These are phyloP conservation scores for Pezicula carpinea DNA, from an alignment of 2,329 filamentous ascomycete species.

Conservation along the genomic window DNA sequence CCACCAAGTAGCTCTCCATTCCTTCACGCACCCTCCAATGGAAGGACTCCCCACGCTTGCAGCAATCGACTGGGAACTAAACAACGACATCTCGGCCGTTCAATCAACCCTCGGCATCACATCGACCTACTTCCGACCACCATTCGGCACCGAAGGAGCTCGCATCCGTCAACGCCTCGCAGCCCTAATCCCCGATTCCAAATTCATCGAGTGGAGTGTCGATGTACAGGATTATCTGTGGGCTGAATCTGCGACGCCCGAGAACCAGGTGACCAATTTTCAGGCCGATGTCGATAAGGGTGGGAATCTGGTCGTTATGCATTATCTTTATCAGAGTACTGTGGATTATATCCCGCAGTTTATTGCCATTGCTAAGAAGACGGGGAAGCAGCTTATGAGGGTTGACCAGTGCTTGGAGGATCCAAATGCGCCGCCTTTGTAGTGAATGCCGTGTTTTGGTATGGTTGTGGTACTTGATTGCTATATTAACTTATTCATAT, in stretches of 20 bases:
- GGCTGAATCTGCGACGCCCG: conserved; percentile 55
- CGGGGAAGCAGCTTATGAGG: conserved; percentile 61
- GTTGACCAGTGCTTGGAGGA: conserved; percentile 64
- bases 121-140: conserved; percentile 61
- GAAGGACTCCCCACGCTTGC: conserved; percentile 48
- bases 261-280: conserved; percentile 64
- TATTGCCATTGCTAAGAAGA: conserved; percentile 58
- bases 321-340: conserved; percentile 62
- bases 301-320: conserved; percentile 62
- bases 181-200: conserved; percentile 43
- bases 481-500: too few species aligned
- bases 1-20: conserved; percentile 66
- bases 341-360: conserved; percentile 60
- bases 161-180: conserved; percentile 61
- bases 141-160: conserved; percentile 64
- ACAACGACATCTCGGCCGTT: conserved; percentile 49
- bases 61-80: conserved; percentile 58
- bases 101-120: conserved; percentile 30
- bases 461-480: too few species aligned
- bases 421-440: conserved; percentile 46
- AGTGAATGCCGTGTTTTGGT: too few species aligned
- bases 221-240: conserved; percentile 70
- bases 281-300: conserved; percentile 57
- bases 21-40: conserved; percentile 65
- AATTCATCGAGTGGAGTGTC: conserved; percentile 64